Conservation (phyloP, 208 protist species). For the Herpetomonas muscarum region DNA sequence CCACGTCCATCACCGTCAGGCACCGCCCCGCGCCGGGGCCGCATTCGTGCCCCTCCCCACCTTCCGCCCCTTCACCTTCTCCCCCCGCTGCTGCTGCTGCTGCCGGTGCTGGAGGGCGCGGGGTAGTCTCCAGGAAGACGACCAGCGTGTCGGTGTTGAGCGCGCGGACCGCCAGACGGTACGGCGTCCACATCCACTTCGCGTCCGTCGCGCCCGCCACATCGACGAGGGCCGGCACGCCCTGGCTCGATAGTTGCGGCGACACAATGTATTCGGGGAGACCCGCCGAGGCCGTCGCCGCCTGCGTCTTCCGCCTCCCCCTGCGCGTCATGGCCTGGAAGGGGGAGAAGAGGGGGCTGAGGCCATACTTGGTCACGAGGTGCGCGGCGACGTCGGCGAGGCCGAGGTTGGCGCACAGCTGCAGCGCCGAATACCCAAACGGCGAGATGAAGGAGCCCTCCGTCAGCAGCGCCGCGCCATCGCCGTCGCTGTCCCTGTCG, state of each 20-base stretch:
- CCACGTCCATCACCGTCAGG: constrained; percentile 11
- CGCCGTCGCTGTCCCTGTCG: neutral
- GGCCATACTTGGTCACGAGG: constrained; percentile 39
- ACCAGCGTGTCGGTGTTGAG: constrained; percentile 15
- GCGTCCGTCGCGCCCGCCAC: neutral
- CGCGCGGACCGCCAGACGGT: constrained; percentile 44
- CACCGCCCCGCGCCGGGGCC: too few species aligned
- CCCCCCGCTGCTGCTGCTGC: neutral
- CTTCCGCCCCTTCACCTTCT: too few species aligned
- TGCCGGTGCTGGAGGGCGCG: neutral
- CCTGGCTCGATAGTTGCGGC: too few species aligned
- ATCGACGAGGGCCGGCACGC: too few species aligned
- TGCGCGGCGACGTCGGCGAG: constrained; percentile 44
- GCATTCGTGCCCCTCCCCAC: too few species aligned
- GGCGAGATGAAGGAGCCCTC: constrained; percentile 51
- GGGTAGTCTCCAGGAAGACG: constrained; percentile 9
- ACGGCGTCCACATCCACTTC: constrained; percentile 46
- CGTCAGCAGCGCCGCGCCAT: constrained; percentile 16
- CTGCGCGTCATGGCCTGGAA: constrained; percentile 11
- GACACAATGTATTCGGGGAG: too few species aligned
- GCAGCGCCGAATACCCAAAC: constrained; percentile 63
- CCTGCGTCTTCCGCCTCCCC: neutral
- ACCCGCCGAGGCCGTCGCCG: too few species aligned
- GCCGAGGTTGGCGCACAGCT: constrained; percentile 54
- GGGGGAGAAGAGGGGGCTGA: constrained; percentile 53